Evolutionary conservation across 1,284 basidiomycete genomes (phyloP), one percentile per base, ranked within the genome.

Genomic region (Naganishia sp.): DNA sequence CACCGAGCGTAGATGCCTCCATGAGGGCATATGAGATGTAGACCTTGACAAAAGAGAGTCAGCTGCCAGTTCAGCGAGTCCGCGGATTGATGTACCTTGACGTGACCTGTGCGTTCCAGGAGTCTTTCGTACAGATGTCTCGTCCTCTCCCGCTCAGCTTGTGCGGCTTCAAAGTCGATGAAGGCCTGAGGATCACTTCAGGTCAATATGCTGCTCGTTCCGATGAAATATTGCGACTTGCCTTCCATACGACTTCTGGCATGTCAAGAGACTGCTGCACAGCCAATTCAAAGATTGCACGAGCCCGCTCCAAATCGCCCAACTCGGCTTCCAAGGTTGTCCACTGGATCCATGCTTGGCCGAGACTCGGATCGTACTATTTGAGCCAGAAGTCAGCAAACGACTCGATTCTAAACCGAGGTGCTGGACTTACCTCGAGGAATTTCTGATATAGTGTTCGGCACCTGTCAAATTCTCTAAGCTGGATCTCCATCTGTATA

Each of bases 211-310:
- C 6, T 13, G 25, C 28, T 28, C 28, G 23, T 43, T 31, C 5
- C 13, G 25, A 18, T 25, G n/a, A 11, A 28, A 10, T 10, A 39
- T 42, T 3, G 28, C 16, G 10, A 28, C 73, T 56, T 31, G 73
- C 73, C 77, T 94, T 94, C 93, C 93, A 95, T n/a, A 97, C 84
- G 13, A 97, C 84, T 79, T 99, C 96, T 2, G 96, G 96, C 93
- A 98, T 98, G 66, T 96, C 94, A 48, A 99, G 83, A n/a, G 88
- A 87, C 75, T 99, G 96, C 3, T 88, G 83, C n/a, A 95, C 86
- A 3, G 92, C 96, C 45, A 99, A 87, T 79, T 99, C 94, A 79
- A 93, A 99, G 75, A 99, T 94, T 3, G 88, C 94, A 16, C 97
- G 89, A 2, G 94, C 92, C 54, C 96, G 92, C 31, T 88, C 83